Percentiles rank a stretch among this genome's conserved stretches.
Evolutionary conservation across 306 rosid species (phyloP).

Genomic region (Ziziphus jujuba): DNA sequence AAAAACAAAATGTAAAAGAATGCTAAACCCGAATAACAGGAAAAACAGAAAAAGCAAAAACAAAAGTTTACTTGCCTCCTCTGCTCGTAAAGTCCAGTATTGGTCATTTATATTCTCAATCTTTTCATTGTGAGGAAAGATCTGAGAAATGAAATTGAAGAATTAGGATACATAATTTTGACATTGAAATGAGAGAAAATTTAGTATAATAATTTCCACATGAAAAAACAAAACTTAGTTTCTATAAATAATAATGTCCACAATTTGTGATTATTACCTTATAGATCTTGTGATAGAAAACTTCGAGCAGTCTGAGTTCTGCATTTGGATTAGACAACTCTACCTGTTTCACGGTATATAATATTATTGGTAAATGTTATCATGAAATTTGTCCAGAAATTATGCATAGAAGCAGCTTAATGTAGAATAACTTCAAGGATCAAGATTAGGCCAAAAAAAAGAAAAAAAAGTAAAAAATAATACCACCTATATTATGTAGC

Average conservation of each 20-base stretch:
- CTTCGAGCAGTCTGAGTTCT: slow-evolving; percentile 86
- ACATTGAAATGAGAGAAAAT: neutral
- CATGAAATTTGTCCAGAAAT: neutral
- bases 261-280: slow-evolving; percentile 47
- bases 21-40: neutral
- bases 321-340: slow-evolving; percentile 84
- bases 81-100: slow-evolving; percentile 80
- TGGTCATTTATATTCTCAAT: slow-evolving; percentile 83
- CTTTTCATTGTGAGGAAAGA: slow-evolving; percentile 59
- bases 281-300: slow-evolving; percentile 91
- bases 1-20: neutral
- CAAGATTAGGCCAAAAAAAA: neutral
- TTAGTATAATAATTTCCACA: neutral
- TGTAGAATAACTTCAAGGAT: neutral
- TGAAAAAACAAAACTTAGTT: neutral
- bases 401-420: neutral
- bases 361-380: neutral
- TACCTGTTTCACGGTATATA: slow-evolving; percentile 53
- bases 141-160: slow-evolving; percentile 37
- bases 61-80: slow-evolving; percentile 51
- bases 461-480: neutral
- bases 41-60: neutral
- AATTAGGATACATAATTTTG: neutral
- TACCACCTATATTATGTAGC: too few species aligned
- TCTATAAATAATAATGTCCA: neutral